Base-by-base conservation (phyloP, 441 rosid genomes). In the Populus hybrid region DNA sequence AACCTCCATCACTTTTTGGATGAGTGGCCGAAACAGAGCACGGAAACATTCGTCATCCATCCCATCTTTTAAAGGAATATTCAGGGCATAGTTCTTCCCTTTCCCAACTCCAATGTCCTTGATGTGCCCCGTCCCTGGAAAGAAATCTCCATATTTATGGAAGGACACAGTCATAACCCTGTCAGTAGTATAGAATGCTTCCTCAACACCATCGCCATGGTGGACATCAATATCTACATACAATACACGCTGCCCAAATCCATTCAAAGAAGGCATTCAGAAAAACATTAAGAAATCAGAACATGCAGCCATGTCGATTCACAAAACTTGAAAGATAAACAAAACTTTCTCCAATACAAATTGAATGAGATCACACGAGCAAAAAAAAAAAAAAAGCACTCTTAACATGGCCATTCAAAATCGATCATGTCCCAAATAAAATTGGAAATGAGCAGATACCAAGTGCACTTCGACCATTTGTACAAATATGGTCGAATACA, bases 111-210 rank as follows among this genome's bases (percentile, higher is more conserved):
- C 97, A 8, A 83, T 82, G 64, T 95, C 99, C 82, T 84, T 88
- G 74, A 95, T 89, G 80, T 92, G 97, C 64, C 98, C 98, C 14
- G 95, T 91, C 40, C 99, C 98, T n/a, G n/a, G n/a, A n/a, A n/a
- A n/a, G n/a, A n/a, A n/a, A n/a, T n/a, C n/a, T n/a, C n/a, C n/a
- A n/a, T n/a, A n/a, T n/a, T n/a, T n/a, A n/a, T n/a, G n/a, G n/a
- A n/a, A n/a, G n/a, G n/a, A n/a, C n/a, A n/a, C 97, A 3, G 98
- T 95, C 98, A 95, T 94, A 33, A 94, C 98, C 85, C 99, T 91
- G 82, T 95, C 98, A 7, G 97, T 94, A 12, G 97, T 90, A 77
- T 91, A 95, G 84, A 95, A 95, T 59, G 99, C 99, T 81, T 95
- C 99, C 77, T 95, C 99, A 20, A 95, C 99, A 40, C 99, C 99